A percentile compares a stretch with the other conserved stretches of the same genome.
Conservation (phyloP, 129 eudicot genomes). For the Artemisia tridentata region DNA sequence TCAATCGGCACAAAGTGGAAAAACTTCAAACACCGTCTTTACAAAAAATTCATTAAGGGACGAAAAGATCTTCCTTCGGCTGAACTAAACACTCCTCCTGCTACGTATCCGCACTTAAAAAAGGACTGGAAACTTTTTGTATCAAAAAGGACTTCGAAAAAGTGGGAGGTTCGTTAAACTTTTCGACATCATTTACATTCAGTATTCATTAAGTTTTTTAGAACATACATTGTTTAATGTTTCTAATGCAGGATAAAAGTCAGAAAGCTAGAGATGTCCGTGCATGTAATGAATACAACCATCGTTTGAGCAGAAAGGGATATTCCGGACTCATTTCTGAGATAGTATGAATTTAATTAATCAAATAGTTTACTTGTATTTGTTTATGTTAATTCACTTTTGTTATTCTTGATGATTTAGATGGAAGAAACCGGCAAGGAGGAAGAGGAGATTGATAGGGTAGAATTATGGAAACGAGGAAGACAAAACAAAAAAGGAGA, state of each 20-base stretch:
- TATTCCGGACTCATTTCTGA: neutral
- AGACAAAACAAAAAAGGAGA: neutral
- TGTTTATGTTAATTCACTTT: neutral
- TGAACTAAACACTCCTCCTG: neutral
- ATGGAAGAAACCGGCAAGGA: neutral
- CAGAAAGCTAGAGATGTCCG: neutral
- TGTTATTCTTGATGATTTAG: constrained; percentile 8
- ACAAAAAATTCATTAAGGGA: neutral
- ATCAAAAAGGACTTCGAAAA: neutral
- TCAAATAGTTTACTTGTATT: neutral
- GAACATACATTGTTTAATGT: neutral
- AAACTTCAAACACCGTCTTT: neutral
- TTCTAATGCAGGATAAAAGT: constrained; percentile 3
- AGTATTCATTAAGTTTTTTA: neutral
- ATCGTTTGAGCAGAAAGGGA: constrained; percentile 16
- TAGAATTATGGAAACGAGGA: neutral
- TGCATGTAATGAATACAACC: neutral
- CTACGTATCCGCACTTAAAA: neutral
- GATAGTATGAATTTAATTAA: constrained; percentile 2
- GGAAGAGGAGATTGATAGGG: constrained; percentile 3
- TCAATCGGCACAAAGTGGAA: neutral
- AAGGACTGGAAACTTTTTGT: constrained; percentile 8
- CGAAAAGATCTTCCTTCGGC: neutral
- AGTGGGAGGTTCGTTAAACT: constrained; percentile 10
- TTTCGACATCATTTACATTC: neutral